Conservation (phyloP, 768 basidiomycete species). For the Kwoniella shandongensis region DNA sequence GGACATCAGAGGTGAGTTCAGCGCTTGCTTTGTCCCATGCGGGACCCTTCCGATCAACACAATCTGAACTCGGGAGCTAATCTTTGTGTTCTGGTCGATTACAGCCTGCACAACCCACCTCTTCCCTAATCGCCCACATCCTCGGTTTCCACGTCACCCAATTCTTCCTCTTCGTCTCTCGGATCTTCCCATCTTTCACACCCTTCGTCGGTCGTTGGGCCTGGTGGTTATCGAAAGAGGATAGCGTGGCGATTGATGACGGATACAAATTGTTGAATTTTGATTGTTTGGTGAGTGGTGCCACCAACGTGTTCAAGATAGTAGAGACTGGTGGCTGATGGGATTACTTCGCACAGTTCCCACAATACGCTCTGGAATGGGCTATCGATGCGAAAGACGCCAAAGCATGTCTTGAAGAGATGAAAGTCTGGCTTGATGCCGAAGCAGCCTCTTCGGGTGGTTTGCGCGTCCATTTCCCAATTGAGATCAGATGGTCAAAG, state of each 20-base stretch:
- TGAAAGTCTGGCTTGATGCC: constrained; percentile 68
- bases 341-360: constrained; percentile 61
- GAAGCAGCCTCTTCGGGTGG: constrained; percentile 71
- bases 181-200: constrained; percentile 66
- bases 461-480: constrained; percentile 81
- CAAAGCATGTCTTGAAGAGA: constrained; percentile 66
- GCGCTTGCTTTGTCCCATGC: not conserved
- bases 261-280: constrained; percentile 85
- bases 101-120: constrained; percentile 36
- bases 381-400: constrained; percentile 75
- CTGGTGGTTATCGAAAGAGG: constrained; percentile 64
- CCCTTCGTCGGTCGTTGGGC: constrained; percentile 59
- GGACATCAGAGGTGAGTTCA: constrained; percentile 70
- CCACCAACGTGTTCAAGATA: not conserved
- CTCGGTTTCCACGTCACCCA: constrained; percentile 80
- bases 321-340: not conserved
- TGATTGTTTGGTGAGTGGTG: constrained; percentile 74
- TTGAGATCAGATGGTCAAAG: constrained; percentile 87
- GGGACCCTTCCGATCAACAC: not conserved
- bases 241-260: constrained; percentile 68
- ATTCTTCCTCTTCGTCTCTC: constrained; percentile 73
- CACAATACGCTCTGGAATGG: constrained; percentile 94
- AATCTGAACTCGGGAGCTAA: not conserved
- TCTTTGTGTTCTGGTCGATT: not conserved
- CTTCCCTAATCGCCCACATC: constrained; percentile 57